Conservation (phyloP, 495 filamentous ascomycete species). For the Platismatia glauca region DNA sequence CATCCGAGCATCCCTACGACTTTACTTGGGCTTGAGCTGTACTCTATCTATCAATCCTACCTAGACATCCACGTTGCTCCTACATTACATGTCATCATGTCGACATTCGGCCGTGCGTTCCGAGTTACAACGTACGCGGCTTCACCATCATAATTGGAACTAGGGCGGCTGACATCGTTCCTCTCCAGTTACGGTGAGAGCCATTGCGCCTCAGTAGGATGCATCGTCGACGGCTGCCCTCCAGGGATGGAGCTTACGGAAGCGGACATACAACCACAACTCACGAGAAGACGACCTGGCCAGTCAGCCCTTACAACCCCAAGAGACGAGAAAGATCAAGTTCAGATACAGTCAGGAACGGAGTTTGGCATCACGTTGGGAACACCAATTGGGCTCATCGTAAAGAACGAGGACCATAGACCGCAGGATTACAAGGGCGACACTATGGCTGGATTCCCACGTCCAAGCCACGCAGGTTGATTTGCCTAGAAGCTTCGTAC, state of each 20-base stretch:
- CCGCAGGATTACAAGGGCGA: slow-evolving; percentile 87
- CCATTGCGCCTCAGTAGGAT: slow-evolving; percentile 83
- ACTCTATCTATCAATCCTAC: too few species aligned
- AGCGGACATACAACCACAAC: slow-evolving; percentile 86
- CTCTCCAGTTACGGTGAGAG: slow-evolving; percentile 71
- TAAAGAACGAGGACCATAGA: slow-evolving; percentile 86
- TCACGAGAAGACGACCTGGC: slow-evolving; percentile 83
- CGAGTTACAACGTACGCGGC: slow-evolving; percentile 72
- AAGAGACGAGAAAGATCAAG: slow-evolving; percentile 82
- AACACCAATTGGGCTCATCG: slow-evolving; percentile 81
- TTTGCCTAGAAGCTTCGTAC: neutral
- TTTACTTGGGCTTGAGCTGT: too few species aligned
- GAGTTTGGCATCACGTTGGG: slow-evolving; percentile 89
- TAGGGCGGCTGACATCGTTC: slow-evolving; percentile 13
- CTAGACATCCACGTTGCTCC: too few species aligned
- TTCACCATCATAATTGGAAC: neutral
- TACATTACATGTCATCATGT: slow-evolving; percentile 46
- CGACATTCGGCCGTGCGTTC: slow-evolving; percentile 83
- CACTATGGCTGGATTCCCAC: slow-evolving; percentile 72
- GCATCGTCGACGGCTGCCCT: slow-evolving; percentile 80
- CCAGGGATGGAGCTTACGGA: slow-evolving; percentile 85
- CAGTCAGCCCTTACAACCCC: slow-evolving; percentile 88
- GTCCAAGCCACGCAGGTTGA: slow-evolving; percentile 68
- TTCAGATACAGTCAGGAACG: slow-evolving; percentile 88
- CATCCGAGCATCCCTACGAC: too few species aligned